These are phyloP conservation scores for Calonectria pseudoturangicola DNA, from an alignment of 2,329 filamentous ascomycete genomes.

Conservation along the genomic window DNA sequence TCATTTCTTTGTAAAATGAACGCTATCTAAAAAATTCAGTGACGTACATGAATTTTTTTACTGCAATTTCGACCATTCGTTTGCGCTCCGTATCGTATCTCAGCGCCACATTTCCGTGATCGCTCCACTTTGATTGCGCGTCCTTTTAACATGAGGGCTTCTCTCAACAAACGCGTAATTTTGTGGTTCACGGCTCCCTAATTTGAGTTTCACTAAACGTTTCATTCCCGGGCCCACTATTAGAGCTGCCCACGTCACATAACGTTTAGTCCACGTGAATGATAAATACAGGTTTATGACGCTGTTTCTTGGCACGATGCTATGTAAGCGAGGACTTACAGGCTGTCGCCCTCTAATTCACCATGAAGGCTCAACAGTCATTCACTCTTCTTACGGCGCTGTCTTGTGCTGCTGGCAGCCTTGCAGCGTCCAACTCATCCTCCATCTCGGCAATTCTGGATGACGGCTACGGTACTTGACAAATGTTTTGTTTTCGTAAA, in stretches of 20 bases:
- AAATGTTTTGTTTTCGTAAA: neutral
- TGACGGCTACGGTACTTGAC: constrained; percentile 23
- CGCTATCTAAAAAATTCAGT: neutral
- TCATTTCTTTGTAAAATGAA: neutral
- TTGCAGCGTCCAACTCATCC: constrained; percentile 27
- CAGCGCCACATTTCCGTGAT: constrained; percentile 4
- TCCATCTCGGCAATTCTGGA: constrained; percentile 7
- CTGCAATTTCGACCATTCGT: neutral
- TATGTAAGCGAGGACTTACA: neutral
- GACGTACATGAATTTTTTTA: neutral
- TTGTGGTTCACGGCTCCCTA: constrained; percentile 18
- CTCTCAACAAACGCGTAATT: constrained; percentile 13
- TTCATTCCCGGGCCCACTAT: constrained; percentile 18
- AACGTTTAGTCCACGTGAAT: neutral
- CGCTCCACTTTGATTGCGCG: constrained; percentile 25
- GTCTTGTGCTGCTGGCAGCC: constrained; percentile 24
- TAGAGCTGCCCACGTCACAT: neutral
- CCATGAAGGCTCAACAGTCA: constrained; percentile 13
- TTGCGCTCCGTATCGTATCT: neutral
- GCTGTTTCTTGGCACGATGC: neutral
- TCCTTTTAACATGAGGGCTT: neutral
- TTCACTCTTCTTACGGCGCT: neutral
- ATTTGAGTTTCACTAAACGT: constrained; percentile 26
- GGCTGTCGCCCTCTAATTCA: neutral
- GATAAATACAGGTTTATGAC: neutral